Evolutionary conservation across 2,329 filamentous ascomycete genomes (phyloP).

Genomic region (Venturia pyrina): DNA sequence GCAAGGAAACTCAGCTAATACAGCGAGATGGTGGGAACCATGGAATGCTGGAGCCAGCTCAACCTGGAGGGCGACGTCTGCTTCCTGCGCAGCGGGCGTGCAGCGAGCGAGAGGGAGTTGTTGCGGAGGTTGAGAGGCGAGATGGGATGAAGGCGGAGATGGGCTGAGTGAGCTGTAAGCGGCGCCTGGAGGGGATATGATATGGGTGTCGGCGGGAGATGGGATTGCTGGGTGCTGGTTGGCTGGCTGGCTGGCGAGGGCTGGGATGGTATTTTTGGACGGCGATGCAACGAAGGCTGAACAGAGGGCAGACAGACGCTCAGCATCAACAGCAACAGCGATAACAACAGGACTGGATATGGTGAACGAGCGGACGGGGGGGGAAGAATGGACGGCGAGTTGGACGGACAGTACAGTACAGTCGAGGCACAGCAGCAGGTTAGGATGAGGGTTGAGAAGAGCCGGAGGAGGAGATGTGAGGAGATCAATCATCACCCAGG

Average conservation of each 20-base stretch:
- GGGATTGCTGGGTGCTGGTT: background rate
- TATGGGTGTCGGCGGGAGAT: background rate
- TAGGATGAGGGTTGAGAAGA: no score
- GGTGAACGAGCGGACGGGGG: background rate
- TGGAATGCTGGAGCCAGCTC: background rate
- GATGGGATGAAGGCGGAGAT: no score
- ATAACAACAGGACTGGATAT: background rate
- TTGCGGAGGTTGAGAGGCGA: background rate
- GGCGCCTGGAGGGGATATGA: background rate
- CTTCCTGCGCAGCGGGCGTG: background rate
- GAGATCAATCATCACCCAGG: no score
- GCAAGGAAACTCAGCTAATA: background rate
- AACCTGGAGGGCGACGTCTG: background rate
- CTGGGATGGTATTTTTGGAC: background rate
- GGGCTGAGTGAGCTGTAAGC: background rate
- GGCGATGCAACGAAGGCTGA: background rate
- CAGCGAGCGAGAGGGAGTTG: background rate
- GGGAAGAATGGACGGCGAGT: background rate
- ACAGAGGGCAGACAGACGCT: background rate
- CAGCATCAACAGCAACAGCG: background rate
- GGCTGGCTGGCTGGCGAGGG: constrained; percentile 1
- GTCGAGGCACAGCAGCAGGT: no score
- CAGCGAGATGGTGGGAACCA: background rate
- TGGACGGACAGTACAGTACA: background rate
- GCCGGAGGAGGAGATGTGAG: no score